Percentiles rank a stretch among this genome's conserved stretches.
phyloP scores from a whole-genome alignment of 2,329 filamentous ascomycete genomes.

The Fusarium verticillioides region DNA sequence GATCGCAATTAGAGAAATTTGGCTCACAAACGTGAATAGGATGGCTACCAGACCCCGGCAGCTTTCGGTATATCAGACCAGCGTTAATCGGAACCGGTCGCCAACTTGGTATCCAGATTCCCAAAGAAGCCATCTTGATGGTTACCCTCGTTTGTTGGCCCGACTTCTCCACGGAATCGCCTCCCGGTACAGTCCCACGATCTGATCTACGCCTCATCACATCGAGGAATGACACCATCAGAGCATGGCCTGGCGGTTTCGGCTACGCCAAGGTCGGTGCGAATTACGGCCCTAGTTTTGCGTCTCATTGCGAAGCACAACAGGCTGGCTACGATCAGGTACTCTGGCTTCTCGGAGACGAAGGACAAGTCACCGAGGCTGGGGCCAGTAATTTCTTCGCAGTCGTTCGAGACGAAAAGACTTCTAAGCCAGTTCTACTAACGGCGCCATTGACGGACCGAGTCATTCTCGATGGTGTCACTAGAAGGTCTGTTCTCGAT shows the following conservation, averaged over 20 bases:
- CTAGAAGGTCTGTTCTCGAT: background rate
- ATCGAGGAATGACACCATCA: background rate
- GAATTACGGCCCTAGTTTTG: background rate
- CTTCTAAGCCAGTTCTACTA: accelerated
- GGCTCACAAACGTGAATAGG: too few relatives aligned
- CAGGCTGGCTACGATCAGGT: background rate
- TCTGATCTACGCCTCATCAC: background rate
- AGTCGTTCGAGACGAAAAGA: background rate
- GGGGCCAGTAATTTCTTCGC: conserved; percentile 1
- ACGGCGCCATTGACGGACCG: background rate
- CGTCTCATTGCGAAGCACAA: background rate
- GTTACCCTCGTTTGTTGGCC: background rate
- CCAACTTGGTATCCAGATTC: background rate
- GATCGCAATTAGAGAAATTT: too few relatives aligned
- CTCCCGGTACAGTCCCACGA: background rate
- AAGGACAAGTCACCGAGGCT: background rate
- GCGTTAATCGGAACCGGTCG: background rate
- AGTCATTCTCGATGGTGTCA: background rate
- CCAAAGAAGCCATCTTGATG: background rate
- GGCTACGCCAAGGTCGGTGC: background rate
- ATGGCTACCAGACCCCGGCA: background rate
- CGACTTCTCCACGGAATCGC: background rate
- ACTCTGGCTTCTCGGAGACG: accelerated
- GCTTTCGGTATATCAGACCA: background rate
- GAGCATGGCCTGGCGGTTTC: background rate